These are phyloP conservation scores for Meyerozyma carpophila DNA, from an alignment of 1,139 yeast genomes.

Conservation along the genomic window DNA sequence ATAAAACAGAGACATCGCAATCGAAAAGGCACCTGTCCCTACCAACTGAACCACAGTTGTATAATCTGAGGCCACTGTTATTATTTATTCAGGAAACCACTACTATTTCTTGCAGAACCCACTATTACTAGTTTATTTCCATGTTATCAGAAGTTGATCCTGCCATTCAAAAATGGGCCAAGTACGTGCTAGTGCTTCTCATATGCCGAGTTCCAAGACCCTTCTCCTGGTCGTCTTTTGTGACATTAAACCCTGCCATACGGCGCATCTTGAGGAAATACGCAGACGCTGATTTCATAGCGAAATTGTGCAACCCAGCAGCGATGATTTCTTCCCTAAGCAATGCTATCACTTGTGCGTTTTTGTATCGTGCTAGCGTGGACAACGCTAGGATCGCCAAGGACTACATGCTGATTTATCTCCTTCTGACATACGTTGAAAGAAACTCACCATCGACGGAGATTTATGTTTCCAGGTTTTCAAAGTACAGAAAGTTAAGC, in stretches of 20 bases:
- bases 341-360: constrained; percentile 22
- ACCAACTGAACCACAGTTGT: too few relatives aligned
- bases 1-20: not conserved
- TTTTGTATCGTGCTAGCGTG: constrained; percentile 29
- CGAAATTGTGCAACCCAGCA: too few relatives aligned
- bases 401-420: constrained; percentile 34
- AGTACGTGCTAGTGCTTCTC: not conserved
- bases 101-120: not conserved
- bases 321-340: constrained; percentile 6
- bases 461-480: constrained; percentile 20
- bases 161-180: not conserved
- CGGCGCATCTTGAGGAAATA: not conserved
- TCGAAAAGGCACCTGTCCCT: not conserved
- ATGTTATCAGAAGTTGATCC: not conserved
- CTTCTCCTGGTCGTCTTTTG: not conserved
- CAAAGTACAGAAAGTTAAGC: constrained; percentile 23
- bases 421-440: constrained; percentile 27
- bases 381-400: constrained; percentile 27
- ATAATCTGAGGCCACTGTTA: too few relatives aligned
- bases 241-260: not conserved
- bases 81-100: too few relatives aligned
- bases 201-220: not conserved
- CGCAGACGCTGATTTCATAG: not conserved
- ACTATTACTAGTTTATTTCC: not conserved
- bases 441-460: constrained; percentile 31